Evolutionary conservation across 1,139 yeast genomes (phyloP).

Genomic region (Yamadazyma jaroonii): DNA sequence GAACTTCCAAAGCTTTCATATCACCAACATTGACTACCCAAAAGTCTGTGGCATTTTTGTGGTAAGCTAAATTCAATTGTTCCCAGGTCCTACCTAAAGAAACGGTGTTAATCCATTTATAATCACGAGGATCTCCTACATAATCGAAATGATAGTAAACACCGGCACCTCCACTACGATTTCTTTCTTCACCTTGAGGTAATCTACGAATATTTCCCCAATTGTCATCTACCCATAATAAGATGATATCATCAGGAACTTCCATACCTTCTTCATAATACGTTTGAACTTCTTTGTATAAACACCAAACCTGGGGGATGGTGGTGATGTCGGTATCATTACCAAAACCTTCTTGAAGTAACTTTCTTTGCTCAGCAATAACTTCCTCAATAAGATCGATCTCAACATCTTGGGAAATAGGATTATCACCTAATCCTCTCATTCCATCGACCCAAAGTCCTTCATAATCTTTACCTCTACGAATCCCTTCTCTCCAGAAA

Average conservation of each 20-base stretch:
- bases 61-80: constrained; percentile 15
- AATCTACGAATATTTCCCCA: constrained; percentile 19
- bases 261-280: constrained; percentile 17
- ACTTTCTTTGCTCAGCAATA: constrained; percentile 13
- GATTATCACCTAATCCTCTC: constrained; percentile 18
- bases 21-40: constrained; percentile 19
- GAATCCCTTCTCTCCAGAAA: constrained; percentile 17
- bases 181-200: constrained; percentile 15
- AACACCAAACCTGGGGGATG: constrained; percentile 19
- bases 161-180: constrained; percentile 18
- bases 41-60: constrained; percentile 12
- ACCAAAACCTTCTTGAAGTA: constrained; percentile 12
- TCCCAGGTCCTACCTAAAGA: constrained; percentile 16
- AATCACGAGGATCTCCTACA: constrained; percentile 18
- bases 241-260: constrained; percentile 18
- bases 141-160: constrained; percentile 18
- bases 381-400: constrained; percentile 13
- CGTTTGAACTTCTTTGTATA: constrained; percentile 18
- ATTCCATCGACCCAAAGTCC: constrained; percentile 18
- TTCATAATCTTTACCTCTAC: constrained; percentile 15
- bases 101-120: constrained; percentile 17
- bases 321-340: constrained; percentile 10
- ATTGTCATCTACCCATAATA: constrained; percentile 19
- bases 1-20: constrained; percentile 15
- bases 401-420: constrained; percentile 16